Base-by-base conservation (phyloP, 768 basidiomycete species). In the Pisolithus microcarpus region DNA sequence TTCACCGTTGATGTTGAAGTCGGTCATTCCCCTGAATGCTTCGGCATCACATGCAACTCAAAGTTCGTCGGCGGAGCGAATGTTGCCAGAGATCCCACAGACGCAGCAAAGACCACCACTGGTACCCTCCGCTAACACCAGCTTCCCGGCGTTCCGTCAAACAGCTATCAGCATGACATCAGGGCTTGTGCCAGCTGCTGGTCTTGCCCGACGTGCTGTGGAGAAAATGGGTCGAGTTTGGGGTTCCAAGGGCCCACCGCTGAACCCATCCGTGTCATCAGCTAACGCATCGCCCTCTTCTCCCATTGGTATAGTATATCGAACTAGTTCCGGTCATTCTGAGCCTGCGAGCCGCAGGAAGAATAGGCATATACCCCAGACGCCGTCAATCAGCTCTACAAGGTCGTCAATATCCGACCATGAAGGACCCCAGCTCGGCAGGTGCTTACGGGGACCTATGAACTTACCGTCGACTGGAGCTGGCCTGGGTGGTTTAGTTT, bases 141-240 rank as follows among this genome's bases (percentile, higher is more conserved):
- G 61, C 23, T 61, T 66, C 39, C 65, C 70, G 10, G 68, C 71
- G 24, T 68, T 77, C 54, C 70, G 84, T 19, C 83, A 81, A 59
- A 81, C 84, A n/a, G 78, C 87, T 16, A 75, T 88, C 55, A 87
- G 85, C 58, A 81, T 89, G 71, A 79, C 84, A 2, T 75, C 74
- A 37, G 76, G 81, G 38, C 74, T 87, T 44, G 81, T 81, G 3
- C 84, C 85, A 24, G 84, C 82, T 19, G 84, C 85, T 16, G 86
- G 85, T 8, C 73, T 87, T 8, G 87, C 86, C 9, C 84, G 82
- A 60, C 77, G 84, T 51, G 86, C 88, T 3, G 85, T 86, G 3
- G 87, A 88, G 69, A 84, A 80, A 65, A 79, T 89, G 72, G 82
- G 82, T 37, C 76, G 80, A 38, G 82, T 78, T 19, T 82, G 76